Evolutionary conservation across 192 early-diverging fungal species (phyloP), one percentile per base, ranked within the genome.

Genomic region (Globomyces pollinis-pini): DNA sequence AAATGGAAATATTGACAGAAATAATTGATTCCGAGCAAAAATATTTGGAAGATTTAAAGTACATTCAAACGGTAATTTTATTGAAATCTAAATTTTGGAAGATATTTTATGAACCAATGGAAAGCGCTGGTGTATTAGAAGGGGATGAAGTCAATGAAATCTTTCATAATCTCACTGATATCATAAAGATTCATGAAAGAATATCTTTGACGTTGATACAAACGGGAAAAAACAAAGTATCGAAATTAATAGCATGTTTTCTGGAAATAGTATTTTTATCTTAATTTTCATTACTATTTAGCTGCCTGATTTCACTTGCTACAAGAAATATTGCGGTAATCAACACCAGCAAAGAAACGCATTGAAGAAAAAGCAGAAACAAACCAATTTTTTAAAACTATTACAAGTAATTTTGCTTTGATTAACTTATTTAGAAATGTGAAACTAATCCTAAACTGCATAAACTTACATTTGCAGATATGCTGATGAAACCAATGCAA

Each of bases 401-500:
- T 23, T 60, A 16, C 44, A 47, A 26, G 44, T 47, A 26, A n/a
- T n/a, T n/a, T n/a, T n/a, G 28, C 1, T 39, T 62, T 45, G 16
- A 13, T 57, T 52, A 74, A 20, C 4, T 32, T 65, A 51, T 58
- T 15, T 18, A 75, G 50, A 41, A 51, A 34, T 77, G 75, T 45
- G 75, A 77, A 65, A n/a, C 58, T 4, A 74, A 77, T 38, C 75
- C 75, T 16, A 66, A 62, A 50, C 68, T 77, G 13, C 35, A 70
- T 18, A 77, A 77, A 34, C 64, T 77, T 1, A 32, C 43, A 18
- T 44, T 77, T 3, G 57, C 75, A 20, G 73, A 77, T 39, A 55
- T 71, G 38, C 45, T 78, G 4, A 62, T 75, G 18, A 78, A 76
- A 42, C 76, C 76, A 3, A 77, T 78, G 74, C 76, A 78, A 34